phyloP scores from a whole-genome alignment of 495 filamentous ascomycete species.

The Viridothelium virens region DNA sequence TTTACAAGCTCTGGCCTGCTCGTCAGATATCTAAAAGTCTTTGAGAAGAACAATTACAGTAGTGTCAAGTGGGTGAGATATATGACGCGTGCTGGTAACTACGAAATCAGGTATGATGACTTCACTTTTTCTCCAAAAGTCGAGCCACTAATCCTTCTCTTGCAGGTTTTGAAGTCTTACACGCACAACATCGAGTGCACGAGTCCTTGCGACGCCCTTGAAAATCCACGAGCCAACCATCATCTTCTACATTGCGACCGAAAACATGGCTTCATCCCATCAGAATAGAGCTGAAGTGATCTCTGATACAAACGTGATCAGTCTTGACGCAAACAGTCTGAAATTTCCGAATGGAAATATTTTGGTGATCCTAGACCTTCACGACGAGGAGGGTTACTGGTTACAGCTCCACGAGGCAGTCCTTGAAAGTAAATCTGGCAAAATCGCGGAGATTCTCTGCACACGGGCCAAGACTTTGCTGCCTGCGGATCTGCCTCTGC shows the following conservation, averaged over 20 bases:
- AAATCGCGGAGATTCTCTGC: background rate
- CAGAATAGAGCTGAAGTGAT: no score
- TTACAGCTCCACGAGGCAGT: background rate
- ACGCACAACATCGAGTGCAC: background rate
- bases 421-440: background rate
- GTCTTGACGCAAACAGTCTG: background rate
- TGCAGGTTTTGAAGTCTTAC: background rate
- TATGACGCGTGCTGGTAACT: slow-evolving; percentile 90
- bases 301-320: background rate
- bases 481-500: background rate
- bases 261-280: background rate
- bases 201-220: background rate
- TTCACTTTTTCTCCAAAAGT: background rate
- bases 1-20: slow-evolving; percentile 90
- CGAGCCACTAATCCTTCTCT: background rate
- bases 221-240: background rate
- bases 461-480: background rate
- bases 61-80: slow-evolving; percentile 99
- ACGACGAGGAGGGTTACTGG: background rate
- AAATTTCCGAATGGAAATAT: background rate
- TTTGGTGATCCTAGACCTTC: background rate
- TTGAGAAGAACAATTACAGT: slow-evolving; percentile 98
- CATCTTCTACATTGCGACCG: background rate
- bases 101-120: slow-evolving; percentile 57
- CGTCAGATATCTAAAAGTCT: slow-evolving; percentile 95